Evolutionary conservation across 192 early-diverging fungal species (phyloP).

Genomic region (Paraglomus brasilianum): DNA sequence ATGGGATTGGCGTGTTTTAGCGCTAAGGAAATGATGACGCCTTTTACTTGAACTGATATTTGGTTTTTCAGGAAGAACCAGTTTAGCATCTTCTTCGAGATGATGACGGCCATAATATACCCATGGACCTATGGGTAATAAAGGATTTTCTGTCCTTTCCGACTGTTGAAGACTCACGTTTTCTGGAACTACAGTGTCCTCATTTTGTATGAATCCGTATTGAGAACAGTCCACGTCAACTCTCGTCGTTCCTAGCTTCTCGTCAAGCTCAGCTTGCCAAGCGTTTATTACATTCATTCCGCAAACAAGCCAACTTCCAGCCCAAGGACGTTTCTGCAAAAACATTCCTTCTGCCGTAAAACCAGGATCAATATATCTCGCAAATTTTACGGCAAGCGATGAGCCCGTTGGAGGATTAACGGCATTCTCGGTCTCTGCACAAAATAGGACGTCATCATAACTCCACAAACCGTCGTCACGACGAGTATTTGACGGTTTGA

Average conservation of each 20-base stretch:
- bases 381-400: conserved; percentile 34
- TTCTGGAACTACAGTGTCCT: not conserved
- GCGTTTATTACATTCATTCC: conserved; percentile 42
- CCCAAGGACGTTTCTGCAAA: conserved; percentile 33
- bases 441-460: conserved; percentile 39
- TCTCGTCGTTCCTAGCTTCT: not conserved
- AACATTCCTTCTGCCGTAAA: conserved; percentile 37
- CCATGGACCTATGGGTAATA: conserved; percentile 31
- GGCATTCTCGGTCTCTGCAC: conserved; percentile 36
- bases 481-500: conserved; percentile 37
- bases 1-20: conserved; percentile 20
- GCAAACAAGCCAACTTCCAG: conserved; percentile 39
- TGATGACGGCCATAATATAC: conserved; percentile 24
- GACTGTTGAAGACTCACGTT: too few species aligned
- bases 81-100: conserved; percentile 29
- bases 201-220: not conserved
- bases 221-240: not conserved
- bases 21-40: conserved; percentile 29
- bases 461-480: conserved; percentile 34
- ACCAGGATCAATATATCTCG: conserved; percentile 38
- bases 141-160: not conserved
- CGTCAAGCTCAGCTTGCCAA: conserved; percentile 26
- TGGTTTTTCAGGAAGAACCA: not conserved
- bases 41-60: conserved; percentile 29
- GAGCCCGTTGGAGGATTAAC: conserved; percentile 32